Base-by-base conservation (phyloP, 2,329 filamentous ascomycete species). In the Cladosporium velox region DNA sequence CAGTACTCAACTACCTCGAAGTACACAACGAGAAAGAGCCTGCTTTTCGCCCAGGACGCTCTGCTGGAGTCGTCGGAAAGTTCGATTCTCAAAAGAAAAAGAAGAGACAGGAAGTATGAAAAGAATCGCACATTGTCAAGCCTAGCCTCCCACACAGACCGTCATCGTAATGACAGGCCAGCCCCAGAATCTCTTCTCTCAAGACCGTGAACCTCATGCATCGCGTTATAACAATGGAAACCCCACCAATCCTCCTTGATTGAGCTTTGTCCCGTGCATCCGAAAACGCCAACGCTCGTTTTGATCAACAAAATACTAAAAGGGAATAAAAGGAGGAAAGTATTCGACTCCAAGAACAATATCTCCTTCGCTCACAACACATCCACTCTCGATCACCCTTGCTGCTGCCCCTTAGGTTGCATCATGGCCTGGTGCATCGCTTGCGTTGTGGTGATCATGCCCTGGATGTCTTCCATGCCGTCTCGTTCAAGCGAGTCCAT, bases 391-490 rank as follows among this genome's bases (percentile, higher is more conserved):
- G 24, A 26, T 47, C 34, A 32, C 24, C 34, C 57, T 4, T 44
- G 35, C 34, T 38, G 34, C 21, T 59, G 35, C 57, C 52, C 52
- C 52, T 55, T 55, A 21, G 52, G 30, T 15, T 55, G 52, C 59
- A 62, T 62, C 59, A 62, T 52, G 6, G 59, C 59, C 44, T 38
- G 71, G n/a, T 71, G 70, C 55, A 76, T 72, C 11, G 71, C 67
- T 14, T 69, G 65, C 12, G 74, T 75, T 21, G 64, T 65, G 26
- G 69, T 69, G 41, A 79, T 78, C 73, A 78, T 77, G 67, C 68
- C 73, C 67, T 78, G 75, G 38, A 79, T 77, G 64, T 77, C 74
- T 47, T 74, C 73, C 75, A 78, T 77, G 12, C 77, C 77, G n/a
- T 74, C 71, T 18, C 75, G 77, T 67, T 78, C 77, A 14, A 79